Evolutionary conservation across 2,329 filamentous ascomycete species (phyloP).

Genomic region (Sphaceloma murrayae): DNA sequence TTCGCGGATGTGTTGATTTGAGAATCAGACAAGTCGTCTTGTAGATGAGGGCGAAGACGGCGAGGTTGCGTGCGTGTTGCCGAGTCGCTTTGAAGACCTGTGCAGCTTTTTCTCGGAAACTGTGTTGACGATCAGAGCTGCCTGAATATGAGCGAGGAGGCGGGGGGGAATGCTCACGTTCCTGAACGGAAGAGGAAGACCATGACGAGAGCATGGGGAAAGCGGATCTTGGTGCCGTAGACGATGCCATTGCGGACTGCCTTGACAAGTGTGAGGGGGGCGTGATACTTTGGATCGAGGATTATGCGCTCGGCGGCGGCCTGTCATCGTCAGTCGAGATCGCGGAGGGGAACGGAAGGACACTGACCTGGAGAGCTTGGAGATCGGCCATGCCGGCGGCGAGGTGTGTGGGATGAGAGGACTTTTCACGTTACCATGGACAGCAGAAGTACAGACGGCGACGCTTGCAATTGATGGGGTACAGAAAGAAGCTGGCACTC

Average conservation of each 20-base stretch:
- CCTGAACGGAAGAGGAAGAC: slow-evolving; percentile 92
- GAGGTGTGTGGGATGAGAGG: not conserved
- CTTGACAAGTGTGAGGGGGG: slow-evolving; percentile 77
- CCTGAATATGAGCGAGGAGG: not conserved
- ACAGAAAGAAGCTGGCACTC: too few relatives aligned
- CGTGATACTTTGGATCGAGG: slow-evolving; percentile 76
- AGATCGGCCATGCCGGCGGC: slow-evolving; percentile 10
- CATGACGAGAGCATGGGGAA: slow-evolving; percentile 97
- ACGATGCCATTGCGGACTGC: slow-evolving; percentile 92
- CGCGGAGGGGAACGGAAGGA: not conserved
- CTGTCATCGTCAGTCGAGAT: slow-evolving; percentile 35
- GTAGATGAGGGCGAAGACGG: slow-evolving; percentile 83
- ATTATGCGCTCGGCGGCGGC: slow-evolving; percentile 63
- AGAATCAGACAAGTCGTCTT: slow-evolving; percentile 72
- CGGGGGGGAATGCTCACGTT: slow-evolving; percentile 28
- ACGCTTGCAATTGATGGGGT: not conserved
- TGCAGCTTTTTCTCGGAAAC: slow-evolving; percentile 61
- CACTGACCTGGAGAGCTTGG: slow-evolving; percentile 13
- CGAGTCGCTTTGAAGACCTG: slow-evolving; percentile 78
- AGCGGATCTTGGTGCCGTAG: slow-evolving; percentile 94
- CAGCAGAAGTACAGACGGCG: too few relatives aligned
- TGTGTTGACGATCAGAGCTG: not conserved
- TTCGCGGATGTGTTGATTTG: slow-evolving; percentile 36
- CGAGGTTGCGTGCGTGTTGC: slow-evolving; percentile 85
- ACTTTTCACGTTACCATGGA: too few relatives aligned